Evolutionary conservation across 371 early-diverging fungal genomes (phyloP).

Genomic region (Cladochytrium tenue): DNA sequence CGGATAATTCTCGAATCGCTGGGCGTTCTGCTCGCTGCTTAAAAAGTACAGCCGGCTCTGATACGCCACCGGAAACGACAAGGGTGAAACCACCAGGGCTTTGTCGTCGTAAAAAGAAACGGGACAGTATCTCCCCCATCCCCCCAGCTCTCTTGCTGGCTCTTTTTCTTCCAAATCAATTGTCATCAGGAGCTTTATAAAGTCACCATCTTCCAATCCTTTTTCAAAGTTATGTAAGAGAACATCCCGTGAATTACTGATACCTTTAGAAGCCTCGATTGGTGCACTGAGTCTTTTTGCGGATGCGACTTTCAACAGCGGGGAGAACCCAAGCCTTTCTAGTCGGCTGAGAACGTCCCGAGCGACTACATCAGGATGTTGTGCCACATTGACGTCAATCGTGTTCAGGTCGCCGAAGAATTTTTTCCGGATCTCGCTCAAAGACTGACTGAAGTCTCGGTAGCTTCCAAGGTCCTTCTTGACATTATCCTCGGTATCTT

Average conservation of each 20-base stretch:
- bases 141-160: slow-evolving; percentile 37
- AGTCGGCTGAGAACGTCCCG: slow-evolving; percentile 26
- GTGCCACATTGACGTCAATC: slow-evolving; percentile 39
- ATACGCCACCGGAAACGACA: slow-evolving; percentile 31
- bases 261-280: slow-evolving; percentile 36
- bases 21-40: slow-evolving; percentile 17
- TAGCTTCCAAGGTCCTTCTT: slow-evolving; percentile 16
- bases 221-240: no score
- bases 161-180: slow-evolving; percentile 37
- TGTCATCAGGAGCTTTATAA: slow-evolving; percentile 20
- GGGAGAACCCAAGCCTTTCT: slow-evolving; percentile 30
- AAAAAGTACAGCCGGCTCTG: slow-evolving; percentile 45
- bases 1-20: slow-evolving; percentile 41
- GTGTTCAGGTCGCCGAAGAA: slow-evolving; percentile 30
- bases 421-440: slow-evolving; percentile 12
- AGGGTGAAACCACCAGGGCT: slow-evolving; percentile 19
- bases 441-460: not conserved
- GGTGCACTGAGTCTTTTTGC: slow-evolving; percentile 24
- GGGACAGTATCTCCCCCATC: slow-evolving; percentile 42
- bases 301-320: slow-evolving; percentile 13
- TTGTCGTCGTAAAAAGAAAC: slow-evolving; percentile 26
- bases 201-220: not conserved
- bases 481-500: slow-evolving; percentile 31
- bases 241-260: no score
- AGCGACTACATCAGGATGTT: slow-evolving; percentile 41